Evolutionary conservation across 768 basidiomycete species (phyloP).

Genomic region (Cytidiella melzeri): DNA sequence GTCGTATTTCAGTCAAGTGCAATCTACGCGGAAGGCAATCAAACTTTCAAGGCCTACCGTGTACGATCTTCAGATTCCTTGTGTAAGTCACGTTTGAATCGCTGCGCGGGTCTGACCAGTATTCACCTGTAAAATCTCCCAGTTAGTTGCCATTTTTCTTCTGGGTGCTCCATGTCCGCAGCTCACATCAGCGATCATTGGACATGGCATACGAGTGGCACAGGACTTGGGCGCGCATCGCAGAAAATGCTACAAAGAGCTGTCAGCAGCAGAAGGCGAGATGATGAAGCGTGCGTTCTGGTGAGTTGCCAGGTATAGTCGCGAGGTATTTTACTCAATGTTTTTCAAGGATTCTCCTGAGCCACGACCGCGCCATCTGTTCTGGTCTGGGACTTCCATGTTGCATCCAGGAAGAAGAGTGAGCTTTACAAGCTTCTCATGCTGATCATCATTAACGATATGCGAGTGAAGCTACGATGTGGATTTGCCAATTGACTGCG

Average conservation of each 20-base stretch:
- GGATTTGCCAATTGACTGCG: constrained; percentile 74
- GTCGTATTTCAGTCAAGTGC: constrained; percentile 54
- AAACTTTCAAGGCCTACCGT: constrained; percentile 48
- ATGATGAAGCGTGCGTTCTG: constrained; percentile 70
- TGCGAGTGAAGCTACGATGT: constrained; percentile 68
- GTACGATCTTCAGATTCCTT: constrained; percentile 67
- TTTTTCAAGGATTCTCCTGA: constrained; percentile 16
- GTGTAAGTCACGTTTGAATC: constrained; percentile 31
- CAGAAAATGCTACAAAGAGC: constrained; percentile 32
- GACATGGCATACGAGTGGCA: constrained; percentile 60
- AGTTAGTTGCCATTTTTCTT: constrained; percentile 33
- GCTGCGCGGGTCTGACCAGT: background rate
- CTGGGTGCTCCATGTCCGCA: constrained; percentile 43
- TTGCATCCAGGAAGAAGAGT: constrained; percentile 69
- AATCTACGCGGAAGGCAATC: constrained; percentile 51
- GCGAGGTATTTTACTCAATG: background rate
- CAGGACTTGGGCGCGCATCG: constrained; percentile 77
- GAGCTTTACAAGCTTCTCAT: constrained; percentile 16
- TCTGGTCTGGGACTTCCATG: constrained; percentile 55
- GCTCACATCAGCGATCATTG: constrained; percentile 50
- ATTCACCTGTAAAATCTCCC: constrained; percentile 11
- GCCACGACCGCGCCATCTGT: constrained; percentile 38
- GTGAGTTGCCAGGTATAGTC: constrained; percentile 24
- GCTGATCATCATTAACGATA: background rate
- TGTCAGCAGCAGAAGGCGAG: constrained; percentile 53